Evolutionary conservation across 2,329 filamentous ascomycete genomes (phyloP), one percentile per base, ranked within the genome.

Genomic region (Colletotrichum sp.): DNA sequence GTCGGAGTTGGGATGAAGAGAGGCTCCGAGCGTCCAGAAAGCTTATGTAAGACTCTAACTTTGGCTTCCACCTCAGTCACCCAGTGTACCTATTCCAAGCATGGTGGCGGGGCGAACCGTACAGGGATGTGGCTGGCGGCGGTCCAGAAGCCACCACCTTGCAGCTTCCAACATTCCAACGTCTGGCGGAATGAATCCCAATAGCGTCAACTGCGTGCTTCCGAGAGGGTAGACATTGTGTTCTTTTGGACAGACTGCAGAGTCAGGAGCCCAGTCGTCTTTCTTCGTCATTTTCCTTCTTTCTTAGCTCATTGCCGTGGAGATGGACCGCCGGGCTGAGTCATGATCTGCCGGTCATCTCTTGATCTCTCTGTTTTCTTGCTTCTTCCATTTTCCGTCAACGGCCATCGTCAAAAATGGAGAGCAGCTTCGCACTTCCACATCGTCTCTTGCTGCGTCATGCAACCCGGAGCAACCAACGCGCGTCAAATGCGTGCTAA

Each of bases 1-100:
- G 70, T 76, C 74, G 65, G 71, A 74, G 65, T 69, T 76, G 65
- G 64, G 71, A 76, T 60, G 65, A 62, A 73, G 74, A 55, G 64
- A 69, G 70, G 74, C 36, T 76, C 74, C 74, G 74, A 76, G 74
- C 74, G 64, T 21, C 68, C 13, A 13, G n/a, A 60, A n/a, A 60
- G 70, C 73, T 76, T 76, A 76, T 32, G 70, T 76, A 76, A 76
- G 64, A 68, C 34, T 18, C 13, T 9, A 24, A 60, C n/a, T 49
- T 8, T 18, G 12, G 32, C 21, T 24, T 24, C 21, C 21, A 18
- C 16, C 36, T 18, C 4, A 44, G 39, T n/a, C 39, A 44, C 21
- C 21, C 21, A 24, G 21, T 24, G 21, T 24, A 24, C 21, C 21
- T 24, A 24, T 24, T 24, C 21, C 21, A 24, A 24, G 21, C 21